Base-by-base conservation (phyloP, 192 early-diverging fungal species). In the Linnemannia exigua region DNA sequence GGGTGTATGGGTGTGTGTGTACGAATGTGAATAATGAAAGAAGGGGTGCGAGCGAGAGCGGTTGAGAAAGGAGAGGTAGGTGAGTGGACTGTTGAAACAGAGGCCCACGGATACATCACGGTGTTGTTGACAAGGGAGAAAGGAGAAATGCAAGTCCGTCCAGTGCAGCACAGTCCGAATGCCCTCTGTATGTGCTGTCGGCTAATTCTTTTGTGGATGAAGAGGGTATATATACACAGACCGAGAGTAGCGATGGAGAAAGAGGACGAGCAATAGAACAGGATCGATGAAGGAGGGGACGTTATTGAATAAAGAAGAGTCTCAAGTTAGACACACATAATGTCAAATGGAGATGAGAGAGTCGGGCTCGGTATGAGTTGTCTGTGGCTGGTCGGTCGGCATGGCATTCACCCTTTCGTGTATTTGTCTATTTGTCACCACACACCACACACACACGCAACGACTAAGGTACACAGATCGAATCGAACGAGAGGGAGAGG, bases 201-300 rank as follows among this genome's bases (percentile, higher is more conserved):
- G 58, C 58, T 63, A 63, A 63, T 63, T 63, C 58, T 63, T 63
- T 63, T 72, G 70, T 47, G 70, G 70, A 48, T 72, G 25, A 44
- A 41, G 38, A 16, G n/a, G 16, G 38, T n/a, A n/a, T 1, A 25
- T 25, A 46, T 38, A 22, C 50, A 51, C n/a, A 25, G 52, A 54
- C 25, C 52, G 58, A 63, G 25, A 15, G 41, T 15, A 33, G 14
- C 6, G 25, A 54, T 54, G 52, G 52, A 15, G 58, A 31, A 58
- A 22, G 22, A 58, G 52, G 22, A 8, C 9, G 41, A 44, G 41
- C 41, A 44, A 44, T 44, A 44, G 2, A 58, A 25, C 52, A 54
- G 58, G 58, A 61, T 61, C 58, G 58, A 61, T 28, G 58, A 44
- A 58, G n/a, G 1, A 7, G n/a, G 52, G n/a, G n/a, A 58, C 22